Conservation (phyloP, 1,284 basidiomycete species). For the Tilletia caries region DNA sequence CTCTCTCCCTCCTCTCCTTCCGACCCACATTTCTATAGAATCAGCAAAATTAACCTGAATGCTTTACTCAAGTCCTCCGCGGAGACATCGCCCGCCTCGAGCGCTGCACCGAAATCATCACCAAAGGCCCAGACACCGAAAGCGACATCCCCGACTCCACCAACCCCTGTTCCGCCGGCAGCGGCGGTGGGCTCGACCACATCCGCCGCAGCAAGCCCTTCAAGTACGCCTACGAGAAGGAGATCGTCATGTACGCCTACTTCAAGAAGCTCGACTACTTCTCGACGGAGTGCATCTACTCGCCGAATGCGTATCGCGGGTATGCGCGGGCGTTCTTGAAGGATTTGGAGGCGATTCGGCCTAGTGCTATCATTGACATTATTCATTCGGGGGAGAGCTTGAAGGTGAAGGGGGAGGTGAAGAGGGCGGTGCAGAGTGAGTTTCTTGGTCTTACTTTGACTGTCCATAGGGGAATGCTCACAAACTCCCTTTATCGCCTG, state of each 20-base stretch:
- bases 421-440: slow-evolving; percentile 37
- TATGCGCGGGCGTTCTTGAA: slow-evolving; percentile 92
- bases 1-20: neutral
- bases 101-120: slow-evolving; percentile 88
- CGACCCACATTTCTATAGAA: slow-evolving; percentile 3
- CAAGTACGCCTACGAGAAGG: slow-evolving; percentile 97
- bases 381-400: slow-evolving; percentile 61
- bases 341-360: slow-evolving; percentile 86
- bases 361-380: slow-evolving; percentile 93
- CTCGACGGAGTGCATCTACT: slow-evolving; percentile 98
- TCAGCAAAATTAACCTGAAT: too few relatives aligned
- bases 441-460: too few relatives aligned
- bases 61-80: slow-evolving; percentile 86
- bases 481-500: neutral
- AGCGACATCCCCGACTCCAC: neutral
- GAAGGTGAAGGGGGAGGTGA: slow-evolving; percentile 35
- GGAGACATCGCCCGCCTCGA: slow-evolving; percentile 92
- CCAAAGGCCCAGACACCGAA: slow-evolving; percentile 61
- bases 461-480: neutral
- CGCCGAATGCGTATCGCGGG: slow-evolving; percentile 87
- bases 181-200: neutral
- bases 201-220: slow-evolving; percentile 97
- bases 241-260: slow-evolving; percentile 99
- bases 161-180: slow-evolving; percentile 67
- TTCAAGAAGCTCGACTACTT: slow-evolving; percentile 95